Evolutionary conservation across 108 stramenopile genomes (phyloP).

Genomic region (Fistulifera pelliculosa): DNA sequence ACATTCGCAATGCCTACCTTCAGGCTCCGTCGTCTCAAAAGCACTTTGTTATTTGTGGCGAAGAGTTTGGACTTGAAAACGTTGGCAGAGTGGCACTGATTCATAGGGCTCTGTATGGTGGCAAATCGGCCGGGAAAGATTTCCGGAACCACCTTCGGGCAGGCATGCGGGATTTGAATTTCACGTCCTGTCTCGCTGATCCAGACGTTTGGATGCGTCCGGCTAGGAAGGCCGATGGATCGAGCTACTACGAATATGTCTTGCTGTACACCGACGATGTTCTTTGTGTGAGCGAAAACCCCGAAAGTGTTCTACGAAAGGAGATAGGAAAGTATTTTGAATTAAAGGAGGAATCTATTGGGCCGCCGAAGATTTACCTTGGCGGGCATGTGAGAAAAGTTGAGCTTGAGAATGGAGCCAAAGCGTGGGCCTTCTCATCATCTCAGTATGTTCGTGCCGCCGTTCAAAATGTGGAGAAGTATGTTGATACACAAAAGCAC

Average conservation of each 20-base stretch:
- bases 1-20: conserved; percentile 29
- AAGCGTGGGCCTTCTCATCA: conserved; percentile 31
- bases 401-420: conserved; percentile 17
- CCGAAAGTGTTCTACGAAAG: conserved; percentile 5
- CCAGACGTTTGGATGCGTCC: conserved; percentile 21
- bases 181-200: conserved; percentile 31
- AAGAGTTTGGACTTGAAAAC: conserved; percentile 36
- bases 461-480: conserved; percentile 26
- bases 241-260: conserved; percentile 9
- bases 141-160: conserved; percentile 30
- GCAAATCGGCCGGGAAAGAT: conserved; percentile 24
- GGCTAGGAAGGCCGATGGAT: conserved; percentile 4
- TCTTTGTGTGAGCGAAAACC: conserved; percentile 7
- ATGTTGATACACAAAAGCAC: neutral
- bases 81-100: conserved; percentile 27
- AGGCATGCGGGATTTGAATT: conserved; percentile 31
- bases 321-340: conserved; percentile 31
- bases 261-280: conserved; percentile 18
- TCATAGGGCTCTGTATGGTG: conserved; percentile 42
- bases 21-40: conserved; percentile 20
- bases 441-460: conserved; percentile 15
- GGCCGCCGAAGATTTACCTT: conserved; percentile 30
- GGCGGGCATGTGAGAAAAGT: conserved; percentile 21
- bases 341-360: conserved; percentile 30
- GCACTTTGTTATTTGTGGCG: conserved; percentile 24